Evolutionary conservation across 345 rosid genomes (phyloP).

Genomic region (Gossypium turneri): DNA sequence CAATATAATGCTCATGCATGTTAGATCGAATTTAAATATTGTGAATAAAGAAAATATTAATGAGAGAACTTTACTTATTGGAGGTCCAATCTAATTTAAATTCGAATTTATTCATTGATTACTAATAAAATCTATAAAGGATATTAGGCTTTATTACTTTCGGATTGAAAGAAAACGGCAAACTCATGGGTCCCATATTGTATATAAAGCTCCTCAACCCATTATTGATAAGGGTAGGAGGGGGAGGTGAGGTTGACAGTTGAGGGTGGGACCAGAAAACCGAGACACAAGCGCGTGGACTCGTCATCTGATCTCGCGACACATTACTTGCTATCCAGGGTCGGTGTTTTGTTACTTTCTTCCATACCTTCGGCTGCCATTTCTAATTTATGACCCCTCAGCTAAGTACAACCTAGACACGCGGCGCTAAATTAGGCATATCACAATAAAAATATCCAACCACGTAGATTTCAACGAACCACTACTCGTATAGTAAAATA

Average conservation of each 20-base stretch:
- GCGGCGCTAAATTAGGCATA: not conserved
- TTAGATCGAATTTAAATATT: no score
- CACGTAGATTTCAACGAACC: not conserved
- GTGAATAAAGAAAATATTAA: no score
- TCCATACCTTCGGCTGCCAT: not conserved
- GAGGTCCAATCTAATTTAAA: no score
- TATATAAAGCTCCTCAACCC: not conserved
- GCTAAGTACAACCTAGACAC: not conserved
- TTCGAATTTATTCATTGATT: no score
- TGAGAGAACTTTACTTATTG: no score
- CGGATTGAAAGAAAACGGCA: not conserved
- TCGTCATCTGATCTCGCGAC: not conserved
- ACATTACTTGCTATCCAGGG: not conserved
- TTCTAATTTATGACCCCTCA: not conserved
- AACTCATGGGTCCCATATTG: not conserved
- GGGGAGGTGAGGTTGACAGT: not conserved
- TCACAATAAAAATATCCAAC: not conserved
- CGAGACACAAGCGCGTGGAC: not conserved
- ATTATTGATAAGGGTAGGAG: not conserved
- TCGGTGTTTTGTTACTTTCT: conserved; percentile 3
- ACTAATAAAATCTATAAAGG: no score
- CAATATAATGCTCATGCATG: no score
- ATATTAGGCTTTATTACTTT: no score
- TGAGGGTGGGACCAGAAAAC: not conserved
- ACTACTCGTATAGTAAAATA: not conserved